phyloP scores from a whole-genome alignment of 192 early-diverging fungal genomes.

The Linnemannia elongata region DNA sequence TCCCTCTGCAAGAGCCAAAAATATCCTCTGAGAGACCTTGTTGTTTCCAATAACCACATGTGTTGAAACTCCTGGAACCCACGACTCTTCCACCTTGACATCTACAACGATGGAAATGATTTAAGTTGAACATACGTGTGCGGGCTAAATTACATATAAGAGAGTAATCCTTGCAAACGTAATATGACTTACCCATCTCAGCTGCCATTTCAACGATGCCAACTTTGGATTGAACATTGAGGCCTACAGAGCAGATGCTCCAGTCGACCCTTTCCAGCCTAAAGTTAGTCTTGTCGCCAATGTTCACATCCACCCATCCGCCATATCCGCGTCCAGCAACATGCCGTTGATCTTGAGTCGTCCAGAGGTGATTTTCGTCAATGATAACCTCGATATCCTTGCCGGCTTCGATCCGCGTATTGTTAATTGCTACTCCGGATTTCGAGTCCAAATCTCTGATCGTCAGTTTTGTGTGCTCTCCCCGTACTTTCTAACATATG shows the following conservation, averaged over 20 bases:
- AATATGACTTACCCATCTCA: slow-evolving; percentile 29
- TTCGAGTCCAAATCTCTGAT: slow-evolving; percentile 41
- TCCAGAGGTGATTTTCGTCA: slow-evolving; percentile 7
- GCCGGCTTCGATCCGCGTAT: slow-evolving; percentile 17
- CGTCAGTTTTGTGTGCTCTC: slow-evolving; percentile 29
- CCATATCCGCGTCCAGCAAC: slow-evolving; percentile 51
- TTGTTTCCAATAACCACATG: slow-evolving; percentile 43
- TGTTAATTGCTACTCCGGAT: slow-evolving; percentile 25
- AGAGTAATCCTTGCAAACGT: too few species aligned
- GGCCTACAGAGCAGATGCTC: slow-evolving; percentile 33
- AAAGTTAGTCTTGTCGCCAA: slow-evolving; percentile 45
- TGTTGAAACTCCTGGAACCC: slow-evolving; percentile 40
- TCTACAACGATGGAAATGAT: slow-evolving; percentile 11
- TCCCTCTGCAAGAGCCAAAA: slow-evolving; percentile 42
- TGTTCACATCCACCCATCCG: slow-evolving; percentile 24
- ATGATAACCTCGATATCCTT: slow-evolving; percentile 32
- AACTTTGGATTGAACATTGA: slow-evolving; percentile 23
- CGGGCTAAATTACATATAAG: neutral
- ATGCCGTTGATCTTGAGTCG: slow-evolving; percentile 8
- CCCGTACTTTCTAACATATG: slow-evolving; percentile 20
- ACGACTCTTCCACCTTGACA: slow-evolving; percentile 36
- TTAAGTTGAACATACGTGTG: neutral
- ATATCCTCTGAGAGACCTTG: slow-evolving; percentile 32
- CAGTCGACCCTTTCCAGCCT: slow-evolving; percentile 42
- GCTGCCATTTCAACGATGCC: slow-evolving; percentile 25